Base-by-base conservation (phyloP, 2,329 filamentous ascomycete genomes). In the Fusarium sp. region DNA sequence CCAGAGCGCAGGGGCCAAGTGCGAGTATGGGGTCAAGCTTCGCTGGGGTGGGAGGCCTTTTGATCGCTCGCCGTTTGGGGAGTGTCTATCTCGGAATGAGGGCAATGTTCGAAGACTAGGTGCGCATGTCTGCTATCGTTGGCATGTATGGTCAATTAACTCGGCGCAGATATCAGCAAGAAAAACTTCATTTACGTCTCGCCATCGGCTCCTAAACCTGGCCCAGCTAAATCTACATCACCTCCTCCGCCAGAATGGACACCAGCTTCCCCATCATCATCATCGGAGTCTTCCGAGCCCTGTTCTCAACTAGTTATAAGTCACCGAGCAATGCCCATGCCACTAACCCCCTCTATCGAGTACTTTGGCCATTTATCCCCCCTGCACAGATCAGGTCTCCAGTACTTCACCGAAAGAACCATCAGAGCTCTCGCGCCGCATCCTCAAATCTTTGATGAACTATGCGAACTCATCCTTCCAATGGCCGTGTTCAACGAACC, bases 151-250 rank as follows among this genome's bases (percentile, higher is more conserved):
- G n/a, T n/a, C n/a, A n/a, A 53, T 28, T n/a, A 11, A 35, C 7
- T 24, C 25, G 7, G 8, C 1, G 12, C 22, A 65, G 62, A 65
- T 40, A 12, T 65, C 25, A 65, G 54, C 44, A 53, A 50, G 39
- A 56, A 65, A 39, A 65, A 65, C 49, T 65, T 65, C 41, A 65
- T 65, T 11, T 65, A 65, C 35, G 35, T 65, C 29, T 65, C 62
- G 6, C 57, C 57, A 28, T 42, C 61, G 38, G 32, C 52, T 29
- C 13, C 61, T n/a, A 52, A 39, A 6, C 19, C 62, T 13, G 22
- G 26, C 38, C 36, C 45, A 7, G 7, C 41, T 9, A 36, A 55
- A 3, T 24, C 41, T 35, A 3, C 35, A 11, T 44, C 57, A 12
- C 38, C 46, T 22, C 44, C 38, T 8, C 34, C 15, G 39, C 13